Base-by-base conservation (phyloP, 2,329 filamentous ascomycete genomes). In the Fusarium sp. region DNA sequence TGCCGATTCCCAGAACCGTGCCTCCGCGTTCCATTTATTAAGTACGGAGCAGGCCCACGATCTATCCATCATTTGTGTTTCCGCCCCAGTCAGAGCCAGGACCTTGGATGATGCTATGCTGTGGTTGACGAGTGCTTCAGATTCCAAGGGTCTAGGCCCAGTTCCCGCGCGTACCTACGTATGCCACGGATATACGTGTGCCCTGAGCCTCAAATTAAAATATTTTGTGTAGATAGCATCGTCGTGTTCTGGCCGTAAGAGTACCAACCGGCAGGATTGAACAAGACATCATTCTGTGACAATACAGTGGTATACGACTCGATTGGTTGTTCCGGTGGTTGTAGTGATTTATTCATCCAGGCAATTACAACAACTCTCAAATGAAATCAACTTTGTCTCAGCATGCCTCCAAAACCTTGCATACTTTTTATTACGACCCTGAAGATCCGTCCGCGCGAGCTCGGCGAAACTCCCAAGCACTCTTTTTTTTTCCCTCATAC, bases 101-200 rank as follows among this genome's bases (percentile, higher is more conserved):
- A 58, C 58, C 36, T 58, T 38, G 45, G 44, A 50, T 42, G 24
- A 32, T 32, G 28, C 28, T 32, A 32, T 32, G 28, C 17, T n/a
- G 19, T n/a, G n/a, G 30, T 60, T 51, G 42, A 65, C 43, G 48
- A 50, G 28, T 65, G 64, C 56, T 46, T 56, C 43, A 67, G 44
- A 64, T 56, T 56, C 61, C 60, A 67, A 65, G 65, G 65, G 59
- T 65, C 61, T 44, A 60, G 65, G 38, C 50, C 54, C 51, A 50
- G 40, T 60, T 53, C 58, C 57, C 39, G 34, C 30, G 40, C 32
- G 54, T 48, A 46, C 30, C 45, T 52, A 52, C 36, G 30, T 12
- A 49, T 47, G 45, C 34, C 32, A 43, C 24, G 28, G 23, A 24
- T 21, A 40, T 30, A 39, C 19, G 36, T 36, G 34, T 10, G 21